Evolutionary conservation across 768 basidiomycete species (phyloP).

Genomic region (Chlorophyllum brunneum): DNA sequence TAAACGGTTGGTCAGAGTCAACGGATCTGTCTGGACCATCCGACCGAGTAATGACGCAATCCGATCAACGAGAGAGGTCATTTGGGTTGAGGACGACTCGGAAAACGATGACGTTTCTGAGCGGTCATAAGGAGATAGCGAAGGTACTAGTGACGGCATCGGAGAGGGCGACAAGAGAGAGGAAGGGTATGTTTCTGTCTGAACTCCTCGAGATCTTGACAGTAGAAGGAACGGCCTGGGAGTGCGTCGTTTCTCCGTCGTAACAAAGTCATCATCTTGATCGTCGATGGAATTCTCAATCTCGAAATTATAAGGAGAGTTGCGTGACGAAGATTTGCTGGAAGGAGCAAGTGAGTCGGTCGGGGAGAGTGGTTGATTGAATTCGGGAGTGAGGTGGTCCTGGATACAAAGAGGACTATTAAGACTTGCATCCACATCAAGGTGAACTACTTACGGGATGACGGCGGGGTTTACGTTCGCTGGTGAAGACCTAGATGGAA

Average conservation of each 20-base stretch:
- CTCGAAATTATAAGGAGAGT: conserved; percentile 38
- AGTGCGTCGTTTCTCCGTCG: conserved; percentile 32
- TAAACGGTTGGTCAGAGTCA: conserved; percentile 83
- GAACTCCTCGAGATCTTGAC: conserved; percentile 61
- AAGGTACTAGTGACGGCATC: conserved; percentile 32
- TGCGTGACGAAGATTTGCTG: conserved; percentile 22
- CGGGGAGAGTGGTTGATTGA: conserved; percentile 40
- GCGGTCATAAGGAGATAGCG: conserved; percentile 47
- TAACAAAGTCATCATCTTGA: conserved; percentile 23
- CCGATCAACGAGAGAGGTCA: conserved; percentile 61
- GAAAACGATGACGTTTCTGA: conserved; percentile 76
- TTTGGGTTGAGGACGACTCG: conserved; percentile 47
- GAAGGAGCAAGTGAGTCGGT: conserved; percentile 25
- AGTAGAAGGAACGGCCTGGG: conserved; percentile 48
- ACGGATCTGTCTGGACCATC: conserved; percentile 76
- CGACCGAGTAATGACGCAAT: conserved; percentile 49
- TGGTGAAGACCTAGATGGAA: conserved; percentile 1
- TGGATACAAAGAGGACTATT: conserved; percentile 11
- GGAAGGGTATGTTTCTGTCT: conserved; percentile 50
- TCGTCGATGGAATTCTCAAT: conserved; percentile 36
- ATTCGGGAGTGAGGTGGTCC: conserved; percentile 44
- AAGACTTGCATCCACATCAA: not conserved
- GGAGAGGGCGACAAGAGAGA: conserved; percentile 29
- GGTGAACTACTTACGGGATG: not conserved
- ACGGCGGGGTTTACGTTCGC: conserved; percentile 9